Evolutionary conservation across 345 rosid genomes (phyloP), one percentile per base, ranked within the genome.

Genomic region (Salix arbutifolia): DNA sequence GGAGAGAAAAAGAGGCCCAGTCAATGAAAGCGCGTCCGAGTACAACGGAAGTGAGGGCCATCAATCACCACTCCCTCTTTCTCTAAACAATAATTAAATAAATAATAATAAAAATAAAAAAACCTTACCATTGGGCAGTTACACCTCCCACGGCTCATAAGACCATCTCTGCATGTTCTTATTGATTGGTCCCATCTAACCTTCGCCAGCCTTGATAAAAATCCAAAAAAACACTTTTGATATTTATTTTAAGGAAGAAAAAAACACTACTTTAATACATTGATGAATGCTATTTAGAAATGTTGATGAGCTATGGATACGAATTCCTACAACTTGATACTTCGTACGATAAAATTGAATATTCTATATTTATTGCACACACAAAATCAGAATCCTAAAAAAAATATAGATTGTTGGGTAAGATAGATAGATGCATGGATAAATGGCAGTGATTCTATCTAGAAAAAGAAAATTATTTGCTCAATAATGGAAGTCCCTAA

Each of bases 11-110:
- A 69, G 74, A 77, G 78, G 48, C 21, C 73, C 40, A 11, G 70
- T 78, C 72, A 73, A 71, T n/a, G 60, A 44, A 46, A 83, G 78
- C 83, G 81, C 80, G 87, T 82, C 84, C 87, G 83, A 71, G 6
- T 58, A 62, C 77, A 79, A 6, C 80, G 88, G 85, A 75, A 77
- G 79, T 83, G 85, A 83, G 86, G 82, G 28, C 58, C 85, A 76
- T 65, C 78, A 44, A n/a, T 42, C 76, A 21, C 85, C 85, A 71
- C 78, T 65, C 69, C 42, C 28, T 46, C 44, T 23, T 68, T 31
- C 70, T 23, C 5, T 18, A 74, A 25, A 38, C 14, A 13, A 56
- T 10, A 37, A 53, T 37, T 19, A 56, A 56, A 52, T 60, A 12
- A 5, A 33, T 33, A 5, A 5, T 33, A 4, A 56, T 25, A 35